Evolutionary conservation across 164 flowering plant species (phyloP).

Genomic region (Vitis rupestris): DNA sequence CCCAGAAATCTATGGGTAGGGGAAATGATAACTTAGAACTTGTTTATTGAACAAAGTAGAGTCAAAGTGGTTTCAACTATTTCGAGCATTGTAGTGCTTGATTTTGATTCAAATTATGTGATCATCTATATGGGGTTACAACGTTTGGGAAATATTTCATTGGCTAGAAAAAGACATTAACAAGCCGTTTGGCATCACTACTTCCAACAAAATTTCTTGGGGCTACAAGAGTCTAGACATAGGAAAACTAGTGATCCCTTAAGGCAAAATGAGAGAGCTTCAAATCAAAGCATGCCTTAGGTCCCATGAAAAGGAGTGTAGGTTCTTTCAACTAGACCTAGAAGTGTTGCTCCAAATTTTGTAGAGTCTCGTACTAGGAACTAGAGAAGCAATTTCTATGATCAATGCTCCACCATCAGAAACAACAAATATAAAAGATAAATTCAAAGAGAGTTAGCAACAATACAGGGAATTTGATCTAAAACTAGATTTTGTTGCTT

Average conservation of each 20-base stretch:
- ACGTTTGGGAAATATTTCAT: slow-evolving; percentile 60
- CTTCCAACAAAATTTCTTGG: slow-evolving; percentile 47
- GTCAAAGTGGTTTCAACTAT: slow-evolving; percentile 24
- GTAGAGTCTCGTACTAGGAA: slow-evolving; percentile 41
- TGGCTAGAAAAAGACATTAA: slow-evolving; percentile 66
- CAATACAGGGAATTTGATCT: no score
- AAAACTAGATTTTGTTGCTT: no score
- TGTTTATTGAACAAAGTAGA: slow-evolving; percentile 49
- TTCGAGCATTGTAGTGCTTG: slow-evolving; percentile 19
- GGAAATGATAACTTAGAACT: slow-evolving; percentile 51
- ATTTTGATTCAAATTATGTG: slow-evolving; percentile 29
- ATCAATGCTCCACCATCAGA: slow-evolving; percentile 19
- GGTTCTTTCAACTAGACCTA: slow-evolving; percentile 45
- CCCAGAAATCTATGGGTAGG: slow-evolving; percentile 91
- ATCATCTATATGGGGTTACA: slow-evolving; percentile 53
- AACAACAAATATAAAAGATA: slow-evolving; percentile 8
- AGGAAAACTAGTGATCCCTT: slow-evolving; percentile 58
- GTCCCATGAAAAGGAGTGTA: slow-evolving; percentile 39
- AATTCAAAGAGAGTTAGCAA: no score
- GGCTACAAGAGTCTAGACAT: slow-evolving; percentile 38
- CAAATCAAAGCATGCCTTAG: slow-evolving; percentile 47
- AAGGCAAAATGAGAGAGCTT: slow-evolving; percentile 58
- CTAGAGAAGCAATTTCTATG: slow-evolving; percentile 17
- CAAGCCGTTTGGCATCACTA: slow-evolving; percentile 52
- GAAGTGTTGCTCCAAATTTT: slow-evolving; percentile 45